Conservation (phyloP, 257 asterid genomes). For the Thymus quinquecostatus region DNA sequence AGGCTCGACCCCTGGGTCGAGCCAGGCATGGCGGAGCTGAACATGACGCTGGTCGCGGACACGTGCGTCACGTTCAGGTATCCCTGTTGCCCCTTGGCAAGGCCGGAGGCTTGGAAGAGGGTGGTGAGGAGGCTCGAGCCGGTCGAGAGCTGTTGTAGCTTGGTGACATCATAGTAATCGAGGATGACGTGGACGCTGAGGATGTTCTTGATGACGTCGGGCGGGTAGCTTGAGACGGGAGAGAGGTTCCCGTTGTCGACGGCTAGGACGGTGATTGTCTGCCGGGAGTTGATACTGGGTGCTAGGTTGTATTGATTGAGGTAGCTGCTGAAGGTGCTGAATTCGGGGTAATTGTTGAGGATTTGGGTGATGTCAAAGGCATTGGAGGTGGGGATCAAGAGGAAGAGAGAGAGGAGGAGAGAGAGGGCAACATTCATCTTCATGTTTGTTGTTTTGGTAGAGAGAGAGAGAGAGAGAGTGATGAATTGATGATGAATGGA, state of each 20-base stretch:
- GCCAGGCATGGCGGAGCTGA: constrained; percentile 55
- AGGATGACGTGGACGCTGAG: constrained; percentile 59
- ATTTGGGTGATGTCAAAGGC: constrained; percentile 62
- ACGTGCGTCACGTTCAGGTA: constrained; percentile 45
- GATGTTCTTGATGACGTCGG: constrained; percentile 32
- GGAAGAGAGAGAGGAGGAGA: constrained; percentile 41
- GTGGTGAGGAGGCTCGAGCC: constrained; percentile 44
- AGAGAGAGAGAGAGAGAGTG: neutral
- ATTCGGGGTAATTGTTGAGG: constrained; percentile 46
- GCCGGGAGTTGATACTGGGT: constrained; percentile 45
- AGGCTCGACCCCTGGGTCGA: constrained; percentile 40
- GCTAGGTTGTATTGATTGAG: constrained; percentile 56
- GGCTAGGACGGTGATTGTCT: constrained; percentile 54
- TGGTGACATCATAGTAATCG: constrained; percentile 56
- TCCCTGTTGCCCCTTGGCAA: constrained; percentile 54
- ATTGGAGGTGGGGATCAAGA: constrained; percentile 35
- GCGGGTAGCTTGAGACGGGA: constrained; percentile 38
- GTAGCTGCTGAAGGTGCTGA: constrained; percentile 58
- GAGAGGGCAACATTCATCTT: constrained; percentile 41
- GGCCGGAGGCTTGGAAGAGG: constrained; percentile 54
- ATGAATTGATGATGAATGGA: constrained; percentile 21
- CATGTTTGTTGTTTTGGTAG: neutral
- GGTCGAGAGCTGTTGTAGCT: constrained; percentile 36
- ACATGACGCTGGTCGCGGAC: constrained; percentile 18
- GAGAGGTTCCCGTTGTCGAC: constrained; percentile 49